Evolutionary conservation across 768 basidiomycete genomes (phyloP).

Genomic region (Kwoniella europaea): DNA sequence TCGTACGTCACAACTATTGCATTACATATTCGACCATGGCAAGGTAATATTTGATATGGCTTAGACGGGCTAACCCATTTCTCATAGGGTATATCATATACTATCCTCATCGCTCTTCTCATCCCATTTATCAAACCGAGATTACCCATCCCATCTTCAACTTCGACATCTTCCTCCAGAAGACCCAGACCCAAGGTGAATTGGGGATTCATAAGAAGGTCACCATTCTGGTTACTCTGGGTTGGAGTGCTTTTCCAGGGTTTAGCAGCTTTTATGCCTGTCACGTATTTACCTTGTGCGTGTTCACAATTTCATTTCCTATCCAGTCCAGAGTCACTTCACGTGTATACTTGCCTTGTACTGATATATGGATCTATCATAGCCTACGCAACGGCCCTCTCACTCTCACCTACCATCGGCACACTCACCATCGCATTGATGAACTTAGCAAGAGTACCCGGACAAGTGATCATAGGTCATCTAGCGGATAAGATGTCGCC

Average conservation of each 20-base stretch:
- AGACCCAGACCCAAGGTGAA: slow-evolving; percentile 22
- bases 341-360: no score
- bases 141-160: slow-evolving; percentile 22
- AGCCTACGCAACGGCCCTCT: slow-evolving; percentile 37
- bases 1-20: slow-evolving; percentile 16
- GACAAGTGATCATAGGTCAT: slow-evolving; percentile 38
- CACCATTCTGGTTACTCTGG: slow-evolving; percentile 38
- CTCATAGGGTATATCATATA: slow-evolving; percentile 28
- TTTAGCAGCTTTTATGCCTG: slow-evolving; percentile 41
- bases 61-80: neutral
- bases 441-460: slow-evolving; percentile 38
- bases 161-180: neutral
- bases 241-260: slow-evolving; percentile 32
- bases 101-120: slow-evolving; percentile 24
- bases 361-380: neutral
- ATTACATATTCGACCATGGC: no score
- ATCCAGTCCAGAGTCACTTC: no score
- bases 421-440: slow-evolving; percentile 38
- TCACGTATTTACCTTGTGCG: slow-evolving; percentile 38
- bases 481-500: slow-evolving; percentile 31
- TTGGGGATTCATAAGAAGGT: slow-evolving; percentile 28
- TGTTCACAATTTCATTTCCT: no score
- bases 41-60: neutral
- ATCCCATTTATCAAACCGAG: slow-evolving; percentile 37
- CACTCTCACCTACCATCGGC: slow-evolving; percentile 26